phyloP scores from a whole-genome alignment of 2,329 filamentous ascomycete genomes.

The Fusarium vanettenii region DNA sequence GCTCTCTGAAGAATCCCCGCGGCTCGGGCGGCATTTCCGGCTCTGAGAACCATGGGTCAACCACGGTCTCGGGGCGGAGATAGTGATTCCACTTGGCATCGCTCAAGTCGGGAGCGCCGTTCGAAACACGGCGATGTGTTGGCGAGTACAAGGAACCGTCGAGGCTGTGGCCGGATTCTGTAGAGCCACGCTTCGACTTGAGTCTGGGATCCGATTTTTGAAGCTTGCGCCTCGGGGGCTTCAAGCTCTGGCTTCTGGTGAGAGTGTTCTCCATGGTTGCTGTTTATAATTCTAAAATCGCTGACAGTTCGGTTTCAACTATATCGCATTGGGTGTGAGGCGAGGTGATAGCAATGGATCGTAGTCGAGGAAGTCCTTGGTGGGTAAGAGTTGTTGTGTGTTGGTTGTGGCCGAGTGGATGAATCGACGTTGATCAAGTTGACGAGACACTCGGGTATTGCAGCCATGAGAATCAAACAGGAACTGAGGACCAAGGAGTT shows the following conservation, averaged over 20 bases:
- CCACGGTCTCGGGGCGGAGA: slow-evolving; percentile 38
- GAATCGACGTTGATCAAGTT: slow-evolving; percentile 23
- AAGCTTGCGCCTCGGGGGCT: slow-evolving; percentile 45
- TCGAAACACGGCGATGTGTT: slow-evolving; percentile 32
- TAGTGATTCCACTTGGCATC: slow-evolving; percentile 46
- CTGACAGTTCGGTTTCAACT: slow-evolving; percentile 5
- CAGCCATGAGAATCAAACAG: slow-evolving; percentile 20
- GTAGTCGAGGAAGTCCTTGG: slow-evolving; percentile 16
- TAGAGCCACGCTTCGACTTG: slow-evolving; percentile 43
- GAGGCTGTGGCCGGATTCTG: slow-evolving; percentile 39
- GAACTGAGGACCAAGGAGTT: slow-evolving; percentile 11
- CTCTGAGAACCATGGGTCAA: slow-evolving; percentile 32
- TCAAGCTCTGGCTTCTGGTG: slow-evolving; percentile 35
- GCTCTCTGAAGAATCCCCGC: slow-evolving; percentile 20
- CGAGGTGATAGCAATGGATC: slow-evolving; percentile 12
- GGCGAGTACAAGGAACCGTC: slow-evolving; percentile 26
- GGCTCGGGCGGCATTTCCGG: slow-evolving; percentile 30
- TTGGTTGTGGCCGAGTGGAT: slow-evolving; percentile 9
- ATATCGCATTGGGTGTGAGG: slow-evolving; percentile 21
- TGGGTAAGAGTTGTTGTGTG: slow-evolving; percentile 5
- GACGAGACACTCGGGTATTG: slow-evolving; percentile 4
- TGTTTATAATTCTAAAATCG: slow-evolving; percentile 10
- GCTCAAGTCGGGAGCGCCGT: slow-evolving; percentile 42
- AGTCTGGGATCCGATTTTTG: slow-evolving; percentile 46
- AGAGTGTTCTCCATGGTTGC: slow-evolving; percentile 20